Evolutionary conservation across 768 basidiomycete species (phyloP).

Genomic region (Clathrus columnatus): DNA sequence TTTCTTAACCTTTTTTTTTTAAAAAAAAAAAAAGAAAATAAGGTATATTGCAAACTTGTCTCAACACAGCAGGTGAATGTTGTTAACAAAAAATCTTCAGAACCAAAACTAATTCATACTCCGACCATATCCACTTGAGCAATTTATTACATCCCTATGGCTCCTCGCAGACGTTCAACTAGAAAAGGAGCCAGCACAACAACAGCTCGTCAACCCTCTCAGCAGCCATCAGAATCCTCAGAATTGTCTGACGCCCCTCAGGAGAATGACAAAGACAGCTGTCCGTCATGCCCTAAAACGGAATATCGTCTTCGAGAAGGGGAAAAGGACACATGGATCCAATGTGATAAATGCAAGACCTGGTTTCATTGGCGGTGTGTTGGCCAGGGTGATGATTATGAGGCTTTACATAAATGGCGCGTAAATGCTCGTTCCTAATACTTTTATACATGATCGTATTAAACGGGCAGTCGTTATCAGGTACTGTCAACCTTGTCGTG

Average conservation of each 20-base stretch:
- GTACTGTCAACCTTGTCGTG: slow-evolving; percentile 62
- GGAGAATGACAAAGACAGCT: slow-evolving; percentile 21
- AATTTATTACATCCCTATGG: background rate
- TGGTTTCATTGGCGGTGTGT: slow-evolving; percentile 85
- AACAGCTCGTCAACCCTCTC: background rate
- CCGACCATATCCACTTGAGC: background rate
- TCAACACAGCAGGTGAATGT: too few relatives aligned
- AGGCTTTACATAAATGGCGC: slow-evolving; percentile 72
- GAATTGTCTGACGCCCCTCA: slow-evolving; percentile 8
- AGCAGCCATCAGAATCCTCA: slow-evolving; percentile 8
- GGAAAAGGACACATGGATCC: slow-evolving; percentile 71
- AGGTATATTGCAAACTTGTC: too few relatives aligned
- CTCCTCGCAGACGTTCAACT: slow-evolving; percentile 3
- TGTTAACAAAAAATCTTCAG: too few relatives aligned
- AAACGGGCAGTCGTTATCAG: slow-evolving; percentile 29
- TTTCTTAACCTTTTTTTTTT: too few relatives aligned
- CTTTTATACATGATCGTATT: slow-evolving; percentile 10
- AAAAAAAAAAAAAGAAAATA: too few relatives aligned
- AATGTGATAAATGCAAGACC: slow-evolving; percentile 70
- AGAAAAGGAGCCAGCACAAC: background rate
- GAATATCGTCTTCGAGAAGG: slow-evolving; percentile 26
- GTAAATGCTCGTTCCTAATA: slow-evolving; percentile 19
- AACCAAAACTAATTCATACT: background rate
- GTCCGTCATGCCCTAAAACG: slow-evolving; percentile 44
- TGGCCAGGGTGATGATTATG: slow-evolving; percentile 54